phyloP scores from a whole-genome alignment of 192 early-diverging fungal species.

The Gonapodya sp. region DNA sequence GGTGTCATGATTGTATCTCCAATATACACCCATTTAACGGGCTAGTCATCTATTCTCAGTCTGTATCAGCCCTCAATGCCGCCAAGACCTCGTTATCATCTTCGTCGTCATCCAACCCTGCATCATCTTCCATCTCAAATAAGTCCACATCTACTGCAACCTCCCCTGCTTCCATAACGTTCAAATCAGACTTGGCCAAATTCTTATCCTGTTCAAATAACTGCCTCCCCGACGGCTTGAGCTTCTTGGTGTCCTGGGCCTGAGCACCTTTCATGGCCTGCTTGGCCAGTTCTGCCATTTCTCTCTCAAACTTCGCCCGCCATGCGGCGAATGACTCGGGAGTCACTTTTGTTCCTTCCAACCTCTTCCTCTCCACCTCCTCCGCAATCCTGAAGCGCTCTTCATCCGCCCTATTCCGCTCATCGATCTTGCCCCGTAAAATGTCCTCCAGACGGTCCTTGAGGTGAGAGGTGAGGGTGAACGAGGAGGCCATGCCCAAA shows the following conservation, averaged over 20 bases:
- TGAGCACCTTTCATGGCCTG: slow-evolving; percentile 17
- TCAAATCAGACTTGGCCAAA: slow-evolving; percentile 72
- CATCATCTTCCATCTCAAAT: slow-evolving; percentile 55
- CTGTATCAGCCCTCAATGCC: background rate
- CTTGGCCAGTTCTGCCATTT: slow-evolving; percentile 34
- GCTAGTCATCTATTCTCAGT: no score
- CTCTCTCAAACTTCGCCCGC: slow-evolving; percentile 68
- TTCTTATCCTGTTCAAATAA: slow-evolving; percentile 85
- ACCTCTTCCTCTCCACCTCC: slow-evolving; percentile 60
- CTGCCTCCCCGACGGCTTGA: slow-evolving; percentile 60
- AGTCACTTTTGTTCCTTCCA: slow-evolving; percentile 78
- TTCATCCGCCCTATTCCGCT: slow-evolving; percentile 32
- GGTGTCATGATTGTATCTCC: no score
- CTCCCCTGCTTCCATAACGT: slow-evolving; percentile 75
- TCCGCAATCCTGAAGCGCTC: slow-evolving; percentile 24
- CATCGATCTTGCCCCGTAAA: slow-evolving; percentile 43
- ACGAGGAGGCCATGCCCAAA: slow-evolving; percentile 89
- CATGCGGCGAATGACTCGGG: slow-evolving; percentile 64
- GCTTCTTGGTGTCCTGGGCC: slow-evolving; percentile 30
- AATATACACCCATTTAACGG: no score
- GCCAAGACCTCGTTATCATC: slow-evolving; percentile 23
- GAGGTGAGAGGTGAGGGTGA: slow-evolving; percentile 63
- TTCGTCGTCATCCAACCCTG: slow-evolving; percentile 38
- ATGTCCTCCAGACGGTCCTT: slow-evolving; percentile 63
- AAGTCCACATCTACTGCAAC: slow-evolving; percentile 67